A percentile compares a stretch with the other conserved stretches of the same genome.
Conservation (phyloP, 176 grass and related monocot species). For the Pontederia paniculata region DNA sequence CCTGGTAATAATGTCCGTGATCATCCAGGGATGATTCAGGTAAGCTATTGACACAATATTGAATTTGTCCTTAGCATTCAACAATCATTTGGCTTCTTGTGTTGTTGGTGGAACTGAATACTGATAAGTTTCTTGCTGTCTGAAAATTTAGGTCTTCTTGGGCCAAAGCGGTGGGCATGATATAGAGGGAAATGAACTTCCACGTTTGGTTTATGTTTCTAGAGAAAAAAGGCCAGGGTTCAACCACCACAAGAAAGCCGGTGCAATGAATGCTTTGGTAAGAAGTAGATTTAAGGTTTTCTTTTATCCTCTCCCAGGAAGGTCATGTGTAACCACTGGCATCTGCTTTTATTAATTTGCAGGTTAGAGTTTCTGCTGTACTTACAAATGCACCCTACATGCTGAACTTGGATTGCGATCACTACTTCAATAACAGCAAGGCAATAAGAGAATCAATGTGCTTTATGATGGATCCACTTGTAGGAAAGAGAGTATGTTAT, state of each 20-base stretch:
- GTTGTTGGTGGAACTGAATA: neutral
- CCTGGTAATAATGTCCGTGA: slow-evolving; percentile 92
- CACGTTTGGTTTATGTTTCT: slow-evolving; percentile 81
- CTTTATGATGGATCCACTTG: slow-evolving; percentile 95
- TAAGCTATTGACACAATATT: slow-evolving; percentile 12
- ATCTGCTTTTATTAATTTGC: slow-evolving; percentile 17
- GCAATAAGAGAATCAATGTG: slow-evolving; percentile 87
- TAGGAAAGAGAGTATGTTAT: slow-evolving; percentile 81
- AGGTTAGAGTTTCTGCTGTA: slow-evolving; percentile 85
- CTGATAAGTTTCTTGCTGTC: slow-evolving; percentile 13
- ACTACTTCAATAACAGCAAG: slow-evolving; percentile 90
- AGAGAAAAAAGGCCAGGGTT: slow-evolving; percentile 94
- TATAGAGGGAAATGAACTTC: slow-evolving; percentile 74
- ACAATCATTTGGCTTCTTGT: neutral
- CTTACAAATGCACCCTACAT: slow-evolving; percentile 72
- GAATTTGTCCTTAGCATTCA: neutral
- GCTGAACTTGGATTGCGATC: slow-evolving; percentile 93
- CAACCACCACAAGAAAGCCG: slow-evolving; percentile 91
- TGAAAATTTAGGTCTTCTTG: slow-evolving; percentile 63
- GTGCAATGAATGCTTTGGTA: slow-evolving; percentile 94
- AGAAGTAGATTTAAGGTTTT: neutral
- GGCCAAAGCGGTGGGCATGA: slow-evolving; percentile 89
- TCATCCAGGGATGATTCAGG: slow-evolving; percentile 98
- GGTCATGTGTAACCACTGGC: slow-evolving; percentile 1
- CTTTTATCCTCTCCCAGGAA: neutral